These are phyloP conservation scores for Ramaria sp. DNA, from an alignment of 768 basidiomycete genomes.

Conservation along the genomic window DNA sequence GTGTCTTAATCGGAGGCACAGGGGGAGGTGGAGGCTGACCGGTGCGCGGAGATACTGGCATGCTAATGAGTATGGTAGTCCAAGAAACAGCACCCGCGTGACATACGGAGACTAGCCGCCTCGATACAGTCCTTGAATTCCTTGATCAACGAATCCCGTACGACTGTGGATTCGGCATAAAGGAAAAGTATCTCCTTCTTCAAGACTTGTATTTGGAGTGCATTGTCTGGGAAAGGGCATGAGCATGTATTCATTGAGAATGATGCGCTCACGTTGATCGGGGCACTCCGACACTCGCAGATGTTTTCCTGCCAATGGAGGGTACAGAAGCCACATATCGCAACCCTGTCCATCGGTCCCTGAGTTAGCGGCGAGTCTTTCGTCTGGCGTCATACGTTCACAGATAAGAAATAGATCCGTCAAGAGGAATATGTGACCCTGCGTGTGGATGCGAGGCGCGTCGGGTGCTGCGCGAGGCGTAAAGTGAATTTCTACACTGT, in stretches of 20 bases:
- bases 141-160: conserved; percentile 50
- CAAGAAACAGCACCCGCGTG: neutral
- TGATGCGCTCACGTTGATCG: conserved; percentile 37
- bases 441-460: conserved; percentile 58
- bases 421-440: conserved; percentile 79
- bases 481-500: conserved; percentile 65
- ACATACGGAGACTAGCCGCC: conserved; percentile 65
- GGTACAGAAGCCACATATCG: conserved; percentile 91
- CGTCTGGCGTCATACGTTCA: conserved; percentile 67
- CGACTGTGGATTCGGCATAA: conserved; percentile 43
- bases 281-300: conserved; percentile 55
- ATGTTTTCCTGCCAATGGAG: conserved; percentile 91
- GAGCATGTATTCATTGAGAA: neutral
- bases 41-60: conserved; percentile 42
- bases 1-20: conserved; percentile 32
- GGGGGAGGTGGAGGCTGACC: conserved; percentile 57
- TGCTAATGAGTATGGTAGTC: neutral
- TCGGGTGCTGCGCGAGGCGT: conserved; percentile 61
- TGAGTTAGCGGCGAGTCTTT: conserved; percentile 32
- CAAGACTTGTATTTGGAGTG: conserved; percentile 73
- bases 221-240: conserved; percentile 40
- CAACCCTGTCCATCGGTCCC: conserved; percentile 39
- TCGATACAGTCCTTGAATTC: conserved; percentile 80
- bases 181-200: conserved; percentile 74
- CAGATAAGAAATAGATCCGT: conserved; percentile 90